Conservation (phyloP, 2,329 filamentous ascomycete species). For the Fonsecaea pedrosoi region DNA sequence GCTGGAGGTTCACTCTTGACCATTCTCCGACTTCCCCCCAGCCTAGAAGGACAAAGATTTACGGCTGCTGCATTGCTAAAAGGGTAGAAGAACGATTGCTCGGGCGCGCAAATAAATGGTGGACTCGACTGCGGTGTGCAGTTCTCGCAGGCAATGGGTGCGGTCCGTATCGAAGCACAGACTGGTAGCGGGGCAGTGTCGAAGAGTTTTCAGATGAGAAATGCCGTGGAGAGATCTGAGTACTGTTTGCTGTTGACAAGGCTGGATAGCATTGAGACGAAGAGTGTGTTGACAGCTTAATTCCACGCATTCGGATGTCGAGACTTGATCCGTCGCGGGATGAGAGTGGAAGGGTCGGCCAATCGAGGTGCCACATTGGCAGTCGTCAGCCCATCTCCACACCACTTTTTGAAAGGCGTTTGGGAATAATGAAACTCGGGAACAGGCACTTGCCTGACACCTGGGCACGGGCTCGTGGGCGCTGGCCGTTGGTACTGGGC, state of each 20-base stretch:
- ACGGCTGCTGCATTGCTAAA: constrained; percentile 15
- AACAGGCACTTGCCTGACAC: background rate
- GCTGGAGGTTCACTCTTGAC: constrained; percentile 7
- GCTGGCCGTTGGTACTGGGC: background rate
- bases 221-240: background rate
- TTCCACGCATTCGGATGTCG: constrained; percentile 13
- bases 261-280: constrained; percentile 20
- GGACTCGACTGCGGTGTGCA: constrained; percentile 9
- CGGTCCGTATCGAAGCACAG: background rate
- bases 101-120: constrained; percentile 8
- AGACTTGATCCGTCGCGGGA: constrained; percentile 21
- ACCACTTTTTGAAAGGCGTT: background rate
- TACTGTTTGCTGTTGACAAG: background rate
- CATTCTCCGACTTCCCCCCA: constrained; percentile 21
- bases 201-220: background rate
- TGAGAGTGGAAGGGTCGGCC: constrained; percentile 9
- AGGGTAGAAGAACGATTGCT: background rate
- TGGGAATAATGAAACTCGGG: constrained; percentile 1
- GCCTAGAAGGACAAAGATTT: constrained; percentile 3
- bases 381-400: constrained; percentile 19
- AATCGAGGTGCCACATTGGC: constrained; percentile 10
- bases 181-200: background rate
- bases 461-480: constrained; percentile 1
- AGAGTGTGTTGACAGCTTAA: constrained; percentile 17
- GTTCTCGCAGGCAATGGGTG: background rate